These are phyloP conservation scores for Coemansia sp. DNA, from an alignment of 192 early-diverging fungal species.

Conservation along the genomic window DNA sequence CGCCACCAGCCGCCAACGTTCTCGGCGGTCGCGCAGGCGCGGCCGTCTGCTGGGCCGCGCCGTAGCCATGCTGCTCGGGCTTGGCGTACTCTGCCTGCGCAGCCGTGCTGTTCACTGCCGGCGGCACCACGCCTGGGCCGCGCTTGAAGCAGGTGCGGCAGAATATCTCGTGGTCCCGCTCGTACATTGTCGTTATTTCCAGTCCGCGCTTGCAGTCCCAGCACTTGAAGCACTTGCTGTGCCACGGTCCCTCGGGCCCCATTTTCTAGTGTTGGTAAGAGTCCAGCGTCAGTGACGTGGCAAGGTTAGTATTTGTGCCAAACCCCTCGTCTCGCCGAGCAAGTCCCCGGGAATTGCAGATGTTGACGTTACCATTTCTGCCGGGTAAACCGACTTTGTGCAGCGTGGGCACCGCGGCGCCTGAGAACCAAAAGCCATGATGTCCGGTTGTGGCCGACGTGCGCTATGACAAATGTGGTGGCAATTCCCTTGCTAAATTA, in stretches of 20 bases:
- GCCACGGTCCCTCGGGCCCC: conserved; percentile 50
- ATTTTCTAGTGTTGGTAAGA: conserved; percentile 21
- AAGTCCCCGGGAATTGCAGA: too few relatives aligned
- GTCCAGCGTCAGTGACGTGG: not conserved
- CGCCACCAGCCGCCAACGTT: not conserved
- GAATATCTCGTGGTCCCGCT: conserved; percentile 45
- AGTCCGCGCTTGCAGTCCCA: conserved; percentile 27
- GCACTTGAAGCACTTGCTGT: conserved; percentile 44
- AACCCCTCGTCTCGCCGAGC: too few relatives aligned
- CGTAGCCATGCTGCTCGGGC: too few relatives aligned
- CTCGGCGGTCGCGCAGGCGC: not conserved
- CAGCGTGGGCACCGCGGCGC: conserved; percentile 53
- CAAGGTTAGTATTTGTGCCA: too few relatives aligned
- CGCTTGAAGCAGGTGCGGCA: conserved; percentile 40
- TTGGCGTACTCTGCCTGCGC: conserved; percentile 7
- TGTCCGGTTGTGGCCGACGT: not conserved
- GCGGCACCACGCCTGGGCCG: conserved; percentile 7
- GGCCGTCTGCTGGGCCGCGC: not conserved
- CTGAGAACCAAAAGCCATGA: conserved; percentile 30
- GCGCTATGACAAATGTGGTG: not conserved
- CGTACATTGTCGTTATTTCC: conserved; percentile 35
- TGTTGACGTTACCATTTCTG: conserved; percentile 39
- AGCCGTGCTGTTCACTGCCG: conserved; percentile 3
- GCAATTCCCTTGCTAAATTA: too few relatives aligned
- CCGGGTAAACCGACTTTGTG: conserved; percentile 47